Conservation (phyloP, 2,329 filamentous ascomycete species). For the Plenodomus biglobosus region DNA sequence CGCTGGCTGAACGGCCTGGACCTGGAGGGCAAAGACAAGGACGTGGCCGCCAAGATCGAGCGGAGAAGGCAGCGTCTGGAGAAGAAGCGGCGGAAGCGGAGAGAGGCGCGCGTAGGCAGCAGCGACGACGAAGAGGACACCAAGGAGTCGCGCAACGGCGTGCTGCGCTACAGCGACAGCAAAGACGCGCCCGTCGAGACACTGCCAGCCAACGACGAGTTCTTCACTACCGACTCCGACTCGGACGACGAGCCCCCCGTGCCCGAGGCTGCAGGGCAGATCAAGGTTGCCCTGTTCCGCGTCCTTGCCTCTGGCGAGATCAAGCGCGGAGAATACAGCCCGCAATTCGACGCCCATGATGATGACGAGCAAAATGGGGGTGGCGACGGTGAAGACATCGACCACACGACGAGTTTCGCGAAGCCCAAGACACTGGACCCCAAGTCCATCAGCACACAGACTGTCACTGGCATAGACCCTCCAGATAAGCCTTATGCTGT, state of each 20-base stretch:
- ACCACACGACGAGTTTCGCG: conserved; percentile 96
- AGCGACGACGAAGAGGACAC: conserved; percentile 53
- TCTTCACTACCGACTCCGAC: conserved; percentile 65
- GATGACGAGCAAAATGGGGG: conserved; percentile 73
- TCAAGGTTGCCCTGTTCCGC: conserved; percentile 95
- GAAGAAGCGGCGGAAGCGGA: conserved; percentile 78
- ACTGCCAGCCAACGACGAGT: conserved; percentile 68
- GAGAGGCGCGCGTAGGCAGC: conserved; percentile 54
- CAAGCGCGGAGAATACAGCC: conserved; percentile 96
- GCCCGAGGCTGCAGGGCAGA: conserved; percentile 93
- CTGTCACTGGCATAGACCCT: conserved; percentile 96
- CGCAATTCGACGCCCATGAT: conserved; percentile 95
- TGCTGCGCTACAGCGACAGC: conserved; percentile 79
- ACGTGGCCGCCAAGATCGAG: conserved; percentile 79
- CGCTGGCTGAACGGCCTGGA: conserved; percentile 96
- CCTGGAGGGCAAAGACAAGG: conserved; percentile 74
- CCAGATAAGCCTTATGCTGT: conserved; percentile 94
- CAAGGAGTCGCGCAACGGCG: conserved; percentile 51
- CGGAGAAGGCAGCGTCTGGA: conserved; percentile 69
- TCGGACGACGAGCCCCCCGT: conserved; percentile 80
- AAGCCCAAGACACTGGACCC: conserved; percentile 95
- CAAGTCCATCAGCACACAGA: conserved; percentile 97
- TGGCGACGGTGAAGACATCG: conserved; percentile 75
- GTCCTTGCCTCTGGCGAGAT: conserved; percentile 95
- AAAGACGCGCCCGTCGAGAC: conserved; percentile 73